Base-by-base conservation (phyloP, 176 grass and related monocot species). In the Pontederia crassipes region DNA sequence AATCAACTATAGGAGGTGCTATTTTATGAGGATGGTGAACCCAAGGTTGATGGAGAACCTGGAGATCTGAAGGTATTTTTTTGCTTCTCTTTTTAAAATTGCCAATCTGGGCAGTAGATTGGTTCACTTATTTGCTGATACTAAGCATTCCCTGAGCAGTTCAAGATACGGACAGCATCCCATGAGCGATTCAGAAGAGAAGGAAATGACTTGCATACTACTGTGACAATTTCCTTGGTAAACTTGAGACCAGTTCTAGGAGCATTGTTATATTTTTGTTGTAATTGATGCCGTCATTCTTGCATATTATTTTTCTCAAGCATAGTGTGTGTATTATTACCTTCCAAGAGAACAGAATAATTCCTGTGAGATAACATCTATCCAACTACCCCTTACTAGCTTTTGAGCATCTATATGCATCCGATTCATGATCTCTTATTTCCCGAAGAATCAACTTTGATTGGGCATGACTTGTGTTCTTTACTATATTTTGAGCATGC, bases 1-100 rank as follows among this genome's bases (percentile, higher is more conserved):
- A 24, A 50, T 11, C 11, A 3, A 28, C 10, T 9, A 50, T 27
- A 98, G 94, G 94, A 98, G 61, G 74, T 98, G 66, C 75, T 71
- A 62, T 98, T 98, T 66, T 98, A 89, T 20, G 94, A 98, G 75
- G 94, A 98, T 74, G 94, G 94, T 10, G 94, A 98, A 64, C 94
- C 94, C 64, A 98, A 98, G 74, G 73, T 89, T 75, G 94, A 98
- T 68, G 94, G 94, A 8, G 94, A 98, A 79, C 61, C 79, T 81
- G 94, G 94, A 26, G 94, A 98, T 76, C 79, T 98, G 71, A 98
- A 93, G 85, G 94, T 98, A 73, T 50, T 45, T 46, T 13, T 75
- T 49, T 57, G 72, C 17, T 65, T 29, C 26, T 40, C n/a, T 28
- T 1, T 24, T 24, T 67, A 9, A 28, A 72, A 49, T 49, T 27